Evolutionary conservation across 202 grass and related monocot species (phyloP), one percentile per base, ranked within the genome.

Genomic region (Setaria viridis): DNA sequence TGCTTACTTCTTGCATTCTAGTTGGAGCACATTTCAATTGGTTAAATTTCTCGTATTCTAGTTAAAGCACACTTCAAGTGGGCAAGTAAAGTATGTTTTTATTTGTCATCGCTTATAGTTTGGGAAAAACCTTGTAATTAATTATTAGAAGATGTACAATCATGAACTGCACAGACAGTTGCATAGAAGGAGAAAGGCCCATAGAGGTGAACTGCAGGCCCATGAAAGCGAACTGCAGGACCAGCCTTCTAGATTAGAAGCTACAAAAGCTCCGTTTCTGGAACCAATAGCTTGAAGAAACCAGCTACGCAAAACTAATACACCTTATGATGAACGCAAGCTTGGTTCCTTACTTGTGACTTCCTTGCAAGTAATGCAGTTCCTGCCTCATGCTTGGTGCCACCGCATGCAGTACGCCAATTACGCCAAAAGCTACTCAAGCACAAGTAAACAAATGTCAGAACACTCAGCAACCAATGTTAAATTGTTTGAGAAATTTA

Each of bases 351-450:
- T 91, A 92, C 92, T 92, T 90, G 86, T 69, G 77, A 6, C 82
- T 79, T 90, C 68, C 79, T 82, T 33, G 76, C 87, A 92, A 94
- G 89, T 88, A 90, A 84, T 97, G 91, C 89, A 72, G 89, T 96
- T 91, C 85, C 62, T 79, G 55, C 87, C 87, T 91, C 87, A 77
- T 79, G 89, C 91, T 91, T 84, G 91, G 86, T 93, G 87, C 89
- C 89, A 3, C 89, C 91, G 16, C 53, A 43, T 93, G 94, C 91
- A 62, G 75, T 80, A 60, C 30, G 11, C 37, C 51, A 20, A 72
- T 71, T 80, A 60, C 30, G 6, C 51, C 51, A 20, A 72, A 59
- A 34, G 32, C 86, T 89, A 63, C 42, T 15, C 65, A 59, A 86
- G 63, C 5, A 84, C 82, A 87, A 81, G 14, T 25, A 70, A 42